phyloP scores from a whole-genome alignment of 164 flowering plant species.

The Saururus chinensis region DNA sequence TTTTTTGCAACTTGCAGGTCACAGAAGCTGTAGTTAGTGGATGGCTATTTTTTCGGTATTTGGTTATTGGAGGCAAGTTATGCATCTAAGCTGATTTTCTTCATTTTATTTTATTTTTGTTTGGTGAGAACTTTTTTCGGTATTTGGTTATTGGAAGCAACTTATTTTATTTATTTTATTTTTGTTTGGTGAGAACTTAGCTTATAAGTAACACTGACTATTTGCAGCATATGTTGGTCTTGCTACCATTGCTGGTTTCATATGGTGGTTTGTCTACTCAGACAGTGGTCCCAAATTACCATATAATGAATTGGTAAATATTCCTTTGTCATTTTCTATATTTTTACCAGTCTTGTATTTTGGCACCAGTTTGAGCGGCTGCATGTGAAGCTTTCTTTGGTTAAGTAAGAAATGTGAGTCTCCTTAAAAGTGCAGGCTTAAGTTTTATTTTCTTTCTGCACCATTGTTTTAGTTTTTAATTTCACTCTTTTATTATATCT shows the following conservation, averaged over 20 bases:
- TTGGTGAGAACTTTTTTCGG: neutral
- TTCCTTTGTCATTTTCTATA: neutral
- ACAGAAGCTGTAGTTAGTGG: constrained; percentile 94
- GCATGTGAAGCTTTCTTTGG: too few species aligned
- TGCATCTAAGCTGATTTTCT: too few species aligned
- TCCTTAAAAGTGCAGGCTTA: too few species aligned
- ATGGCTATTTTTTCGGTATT: constrained; percentile 96
- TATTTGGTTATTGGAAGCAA: constrained; percentile 95
- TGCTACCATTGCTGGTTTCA: constrained; percentile 91
- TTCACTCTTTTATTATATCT: too few species aligned
- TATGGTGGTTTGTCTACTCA: constrained; percentile 96
- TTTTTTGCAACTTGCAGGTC: constrained; percentile 42
- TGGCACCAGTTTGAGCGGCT: neutral
- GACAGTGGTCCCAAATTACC: constrained; percentile 78
- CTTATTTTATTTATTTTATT: neutral
- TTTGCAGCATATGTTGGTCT: constrained; percentile 94
- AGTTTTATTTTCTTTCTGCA: too few species aligned
- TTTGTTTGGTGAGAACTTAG: neutral
- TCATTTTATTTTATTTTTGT: neutral
- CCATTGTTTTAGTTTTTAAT: too few species aligned
- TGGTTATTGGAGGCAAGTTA: constrained; percentile 84
- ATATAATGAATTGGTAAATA: constrained; percentile 73
- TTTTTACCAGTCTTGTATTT: neutral
- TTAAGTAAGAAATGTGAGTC: too few species aligned
- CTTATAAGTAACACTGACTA: neutral